Evolutionary conservation across 176 grass and related monocot species (phyloP).

Genomic region (Cocos nucifera): DNA sequence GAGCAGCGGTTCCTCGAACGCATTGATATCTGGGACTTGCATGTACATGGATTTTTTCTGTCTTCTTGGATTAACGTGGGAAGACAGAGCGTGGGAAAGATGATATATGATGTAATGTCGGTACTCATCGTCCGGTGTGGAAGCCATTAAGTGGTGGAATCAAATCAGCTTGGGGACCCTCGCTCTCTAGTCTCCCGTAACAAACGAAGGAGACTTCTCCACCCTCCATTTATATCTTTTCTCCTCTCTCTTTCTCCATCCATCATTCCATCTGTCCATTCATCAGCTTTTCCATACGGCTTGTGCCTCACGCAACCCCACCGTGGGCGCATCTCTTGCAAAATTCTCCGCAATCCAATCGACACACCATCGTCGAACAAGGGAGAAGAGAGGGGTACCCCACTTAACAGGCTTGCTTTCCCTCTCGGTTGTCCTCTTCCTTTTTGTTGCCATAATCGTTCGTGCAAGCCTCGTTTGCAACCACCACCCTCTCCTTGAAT

Average conservation of each 20-base stretch:
- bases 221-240: background rate
- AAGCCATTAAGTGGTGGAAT: constrained; percentile 42
- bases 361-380: background rate
- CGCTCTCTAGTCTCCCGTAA: background rate
- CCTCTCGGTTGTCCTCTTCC: background rate
- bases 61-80: no score
- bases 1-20: no score
- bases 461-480: constrained; percentile 9
- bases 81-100: no score
- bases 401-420: background rate
- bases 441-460: background rate
- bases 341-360: constrained; percentile 13
- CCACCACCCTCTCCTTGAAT: background rate
- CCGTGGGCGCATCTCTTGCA: constrained; percentile 5
- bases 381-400: background rate
- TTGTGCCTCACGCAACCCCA: constrained; percentile 33
- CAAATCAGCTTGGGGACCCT: constrained; percentile 47
- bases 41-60: no score
- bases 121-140: constrained; percentile 12
- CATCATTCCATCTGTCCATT: constrained; percentile 52
- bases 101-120: constrained; percentile 27
- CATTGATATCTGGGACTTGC: no score
- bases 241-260: constrained; percentile 11
- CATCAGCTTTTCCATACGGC: constrained; percentile 12
- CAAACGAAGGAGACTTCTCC: no score